Evolutionary conservation across 345 rosid species (phyloP).

Genomic region (Abelmoschus esculentus): DNA sequence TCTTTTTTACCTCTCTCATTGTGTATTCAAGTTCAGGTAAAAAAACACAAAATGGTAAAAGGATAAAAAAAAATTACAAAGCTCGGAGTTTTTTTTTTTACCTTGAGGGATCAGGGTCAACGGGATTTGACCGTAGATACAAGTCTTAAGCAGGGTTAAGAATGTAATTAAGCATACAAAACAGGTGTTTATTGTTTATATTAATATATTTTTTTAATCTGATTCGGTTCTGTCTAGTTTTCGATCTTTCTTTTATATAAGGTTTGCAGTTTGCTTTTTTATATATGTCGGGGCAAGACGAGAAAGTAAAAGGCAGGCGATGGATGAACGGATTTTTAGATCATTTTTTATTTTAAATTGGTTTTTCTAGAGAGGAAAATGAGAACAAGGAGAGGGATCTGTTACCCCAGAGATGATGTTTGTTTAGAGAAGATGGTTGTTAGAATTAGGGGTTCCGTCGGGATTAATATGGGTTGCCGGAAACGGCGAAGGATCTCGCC

Average conservation of each 20-base stretch:
- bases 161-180: conserved; percentile 16
- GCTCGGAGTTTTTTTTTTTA: not conserved
- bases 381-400: conserved; percentile 50
- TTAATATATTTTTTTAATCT: conserved; percentile 7
- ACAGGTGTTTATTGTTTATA: not conserved
- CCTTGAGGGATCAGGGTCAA: conserved; percentile 39
- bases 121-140: conserved; percentile 36
- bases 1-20: not conserved
- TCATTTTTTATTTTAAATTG: not conserved
- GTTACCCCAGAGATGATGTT: conserved; percentile 32
- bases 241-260: conserved; percentile 19
- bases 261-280: conserved; percentile 22
- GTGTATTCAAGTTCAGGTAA: not conserved
- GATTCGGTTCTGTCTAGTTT: conserved; percentile 25
- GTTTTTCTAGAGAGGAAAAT: conserved; percentile 16
- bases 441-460: conserved; percentile 19
- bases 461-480: conserved; percentile 18
- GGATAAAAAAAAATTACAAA: not conserved
- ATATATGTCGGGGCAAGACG: not conserved
- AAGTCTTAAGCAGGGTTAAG: conserved; percentile 11
- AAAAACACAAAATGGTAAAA: not conserved
- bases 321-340: not conserved
- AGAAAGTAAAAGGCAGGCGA: not conserved
- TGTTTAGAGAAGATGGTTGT: conserved; percentile 13
- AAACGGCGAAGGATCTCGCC: conserved; percentile 34